Conservation (phyloP, 257 asterid species). For the Solanum etuberosum region DNA sequence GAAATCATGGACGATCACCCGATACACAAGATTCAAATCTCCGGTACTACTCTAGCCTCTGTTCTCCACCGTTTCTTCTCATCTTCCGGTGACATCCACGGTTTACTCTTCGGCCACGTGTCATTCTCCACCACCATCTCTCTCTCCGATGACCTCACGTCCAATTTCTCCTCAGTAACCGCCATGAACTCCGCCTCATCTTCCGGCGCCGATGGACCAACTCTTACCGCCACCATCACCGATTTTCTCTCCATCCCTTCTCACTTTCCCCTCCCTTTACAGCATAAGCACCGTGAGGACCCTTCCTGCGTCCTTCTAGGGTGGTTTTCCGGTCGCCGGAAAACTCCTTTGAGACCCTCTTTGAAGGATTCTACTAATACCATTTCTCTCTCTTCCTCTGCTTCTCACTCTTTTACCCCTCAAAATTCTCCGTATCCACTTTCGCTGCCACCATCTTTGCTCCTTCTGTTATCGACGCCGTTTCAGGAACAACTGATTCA, state of each 20-base stretch:
- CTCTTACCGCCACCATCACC: constrained; percentile 47
- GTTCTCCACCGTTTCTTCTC: constrained; percentile 75
- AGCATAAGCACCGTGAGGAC: neutral
- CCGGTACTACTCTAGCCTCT: constrained; percentile 68
- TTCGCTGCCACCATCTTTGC: constrained; percentile 50
- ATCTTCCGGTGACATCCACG: constrained; percentile 59
- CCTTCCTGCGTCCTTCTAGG: constrained; percentile 24
- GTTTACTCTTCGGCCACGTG: constrained; percentile 63
- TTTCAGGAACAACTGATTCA: constrained; percentile 65
- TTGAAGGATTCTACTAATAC: constrained; percentile 35
- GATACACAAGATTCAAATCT: constrained; percentile 52
- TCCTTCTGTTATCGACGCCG: constrained; percentile 77
- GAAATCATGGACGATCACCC: constrained; percentile 38
- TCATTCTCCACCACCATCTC: constrained; percentile 34
- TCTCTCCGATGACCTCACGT: constrained; percentile 51
- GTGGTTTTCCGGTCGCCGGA: constrained; percentile 47
- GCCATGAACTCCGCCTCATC: neutral
- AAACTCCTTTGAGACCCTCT: constrained; percentile 33
- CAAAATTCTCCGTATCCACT: constrained; percentile 28
- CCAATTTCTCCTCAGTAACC: constrained; percentile 8
- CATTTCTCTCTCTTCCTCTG: constrained; percentile 29
- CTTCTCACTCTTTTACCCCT: constrained; percentile 28
- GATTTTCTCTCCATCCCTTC: constrained; percentile 58
- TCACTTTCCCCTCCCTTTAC: constrained; percentile 42
- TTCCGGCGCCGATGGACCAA: constrained; percentile 17